Evolutionary conservation across 1,284 basidiomycete genomes (phyloP).

Genomic region (Leccinum huronense): DNA sequence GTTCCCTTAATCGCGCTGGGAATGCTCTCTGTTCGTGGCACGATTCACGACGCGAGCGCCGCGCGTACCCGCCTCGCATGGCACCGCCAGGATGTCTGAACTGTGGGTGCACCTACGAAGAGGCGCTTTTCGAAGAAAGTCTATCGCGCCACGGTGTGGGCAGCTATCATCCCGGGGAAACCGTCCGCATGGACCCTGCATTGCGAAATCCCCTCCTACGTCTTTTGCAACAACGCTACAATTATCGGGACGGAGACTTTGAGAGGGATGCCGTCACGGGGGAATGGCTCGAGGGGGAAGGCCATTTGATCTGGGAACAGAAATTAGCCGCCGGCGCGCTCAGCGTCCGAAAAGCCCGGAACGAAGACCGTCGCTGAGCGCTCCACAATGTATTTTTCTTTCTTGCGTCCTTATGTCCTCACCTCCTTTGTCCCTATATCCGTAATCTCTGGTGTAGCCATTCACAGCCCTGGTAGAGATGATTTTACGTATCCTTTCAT

Average conservation of each 20-base stretch:
- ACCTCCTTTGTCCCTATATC: not conserved
- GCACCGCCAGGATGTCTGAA: slow-evolving; percentile 74
- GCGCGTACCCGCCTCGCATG: slow-evolving; percentile 73
- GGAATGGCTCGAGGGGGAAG: slow-evolving; percentile 64
- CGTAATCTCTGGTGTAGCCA: slow-evolving; percentile 17
- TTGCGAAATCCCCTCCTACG: slow-evolving; percentile 73
- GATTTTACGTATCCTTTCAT: slow-evolving; percentile 30
- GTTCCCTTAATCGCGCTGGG: slow-evolving; percentile 78
- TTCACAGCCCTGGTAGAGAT: slow-evolving; percentile 18
- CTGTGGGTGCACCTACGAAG: slow-evolving; percentile 77
- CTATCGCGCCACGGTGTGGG: slow-evolving; percentile 73
- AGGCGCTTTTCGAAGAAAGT: slow-evolving; percentile 82
- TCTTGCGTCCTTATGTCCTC: not conserved
- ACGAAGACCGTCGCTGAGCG: slow-evolving; percentile 34
- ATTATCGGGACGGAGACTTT: slow-evolving; percentile 81
- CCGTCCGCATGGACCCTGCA: slow-evolving; percentile 81
- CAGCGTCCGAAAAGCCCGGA: slow-evolving; percentile 37
- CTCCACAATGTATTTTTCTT: not conserved
- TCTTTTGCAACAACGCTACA: slow-evolving; percentile 66
- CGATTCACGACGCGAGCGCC: slow-evolving; percentile 76
- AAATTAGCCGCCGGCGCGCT: slow-evolving; percentile 44
- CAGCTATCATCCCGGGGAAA: slow-evolving; percentile 78
- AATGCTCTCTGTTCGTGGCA: slow-evolving; percentile 87
- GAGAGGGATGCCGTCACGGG: slow-evolving; percentile 62
- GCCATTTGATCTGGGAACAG: slow-evolving; percentile 60